phyloP scores from a whole-genome alignment of 1,284 basidiomycete genomes.

The Malassezia nana region DNA sequence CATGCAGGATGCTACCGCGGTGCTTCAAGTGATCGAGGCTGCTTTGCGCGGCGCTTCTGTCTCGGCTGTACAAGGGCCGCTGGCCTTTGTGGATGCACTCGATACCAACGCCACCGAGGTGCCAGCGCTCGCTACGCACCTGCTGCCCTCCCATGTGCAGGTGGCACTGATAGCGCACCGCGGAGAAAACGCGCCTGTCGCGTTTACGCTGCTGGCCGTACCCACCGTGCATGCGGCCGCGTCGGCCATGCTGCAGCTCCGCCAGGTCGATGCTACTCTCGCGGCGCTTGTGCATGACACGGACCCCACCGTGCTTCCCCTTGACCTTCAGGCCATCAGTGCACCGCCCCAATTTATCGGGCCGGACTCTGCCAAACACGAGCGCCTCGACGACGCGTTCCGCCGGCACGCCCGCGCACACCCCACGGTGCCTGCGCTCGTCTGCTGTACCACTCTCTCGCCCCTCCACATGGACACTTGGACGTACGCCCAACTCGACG shows the following conservation, averaged over 20 bases:
- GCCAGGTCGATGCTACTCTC: constrained; percentile 24
- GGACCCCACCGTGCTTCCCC: background rate
- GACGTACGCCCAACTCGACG: constrained; percentile 36
- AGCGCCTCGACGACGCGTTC: constrained; percentile 30
- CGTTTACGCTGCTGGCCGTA: constrained; percentile 14
- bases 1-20: background rate
- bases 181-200: background rate
- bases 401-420: constrained; percentile 22
- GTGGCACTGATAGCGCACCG: background rate
- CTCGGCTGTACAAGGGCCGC: background rate
- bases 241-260: constrained; percentile 28
- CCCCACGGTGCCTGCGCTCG: constrained; percentile 30
- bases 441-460: constrained; percentile 29
- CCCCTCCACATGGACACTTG: constrained; percentile 14
- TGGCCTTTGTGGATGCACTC: background rate
- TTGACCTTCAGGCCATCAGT: background rate
- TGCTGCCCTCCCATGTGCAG: background rate
- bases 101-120: background rate
- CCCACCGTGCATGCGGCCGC: constrained; percentile 23
- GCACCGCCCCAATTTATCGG: constrained; percentile 20
- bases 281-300: constrained; percentile 16
- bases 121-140: background rate
- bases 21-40: background rate
- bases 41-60: background rate
- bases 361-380: constrained; percentile 20